Evolutionary conservation across 345 rosid species (phyloP).

Genomic region (Boechera stricta): DNA sequence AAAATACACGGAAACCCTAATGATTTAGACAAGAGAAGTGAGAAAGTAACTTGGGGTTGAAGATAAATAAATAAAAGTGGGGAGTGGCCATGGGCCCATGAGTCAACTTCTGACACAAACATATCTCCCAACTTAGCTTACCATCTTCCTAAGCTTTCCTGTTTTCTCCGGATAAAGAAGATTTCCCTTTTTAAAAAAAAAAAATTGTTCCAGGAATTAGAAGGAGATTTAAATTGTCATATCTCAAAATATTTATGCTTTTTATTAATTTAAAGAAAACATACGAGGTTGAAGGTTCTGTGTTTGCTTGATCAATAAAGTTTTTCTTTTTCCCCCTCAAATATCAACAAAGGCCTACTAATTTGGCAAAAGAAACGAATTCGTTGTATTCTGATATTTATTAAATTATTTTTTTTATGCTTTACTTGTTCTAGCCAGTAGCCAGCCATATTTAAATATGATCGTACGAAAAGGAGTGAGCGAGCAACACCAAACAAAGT

Average conservation of each 20-base stretch:
- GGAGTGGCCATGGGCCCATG: slow-evolving; percentile 42
- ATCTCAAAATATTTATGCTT: neutral
- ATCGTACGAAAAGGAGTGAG: too few relatives aligned
- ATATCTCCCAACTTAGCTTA: slow-evolving; percentile 40
- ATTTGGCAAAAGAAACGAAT: too few relatives aligned
- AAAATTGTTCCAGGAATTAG: neutral
- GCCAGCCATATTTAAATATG: too few relatives aligned
- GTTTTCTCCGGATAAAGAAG: neutral
- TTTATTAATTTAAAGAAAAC: neutral
- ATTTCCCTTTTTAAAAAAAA: neutral
- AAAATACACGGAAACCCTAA: slow-evolving; percentile 32
- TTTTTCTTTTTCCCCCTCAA: neutral
- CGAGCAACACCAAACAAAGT: too few relatives aligned
- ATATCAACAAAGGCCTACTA: neutral
- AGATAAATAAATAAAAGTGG: slow-evolving; percentile 22
- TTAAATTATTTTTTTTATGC: too few relatives aligned
- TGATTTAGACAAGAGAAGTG: slow-evolving; percentile 34
- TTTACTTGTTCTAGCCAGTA: too few relatives aligned
- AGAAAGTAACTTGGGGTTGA: slow-evolving; percentile 37
- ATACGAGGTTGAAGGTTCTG: neutral
- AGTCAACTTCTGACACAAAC: slow-evolving; percentile 42
- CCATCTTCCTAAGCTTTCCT: slow-evolving; percentile 31
- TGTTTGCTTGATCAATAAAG: neutral
- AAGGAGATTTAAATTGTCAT: neutral
- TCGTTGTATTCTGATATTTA: too few relatives aligned